Percentiles rank a stretch among this genome's conserved stretches.
phyloP scores from a whole-genome alignment of 139 green algal species.

The Pleodorina starrii region DNA sequence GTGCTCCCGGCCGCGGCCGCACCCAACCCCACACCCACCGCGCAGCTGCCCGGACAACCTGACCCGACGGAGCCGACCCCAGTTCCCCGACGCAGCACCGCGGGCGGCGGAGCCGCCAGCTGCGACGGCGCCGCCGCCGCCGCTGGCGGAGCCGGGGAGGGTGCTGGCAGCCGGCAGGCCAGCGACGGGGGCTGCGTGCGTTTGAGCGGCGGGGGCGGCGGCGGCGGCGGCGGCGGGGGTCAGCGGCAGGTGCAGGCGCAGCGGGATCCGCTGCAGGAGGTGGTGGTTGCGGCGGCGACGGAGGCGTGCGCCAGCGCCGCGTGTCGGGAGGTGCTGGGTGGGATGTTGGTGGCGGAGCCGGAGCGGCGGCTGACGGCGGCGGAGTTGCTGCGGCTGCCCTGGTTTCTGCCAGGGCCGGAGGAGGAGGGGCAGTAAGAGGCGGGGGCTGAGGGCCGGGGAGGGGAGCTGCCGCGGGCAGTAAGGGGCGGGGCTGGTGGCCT shows the following conservation, averaged over 20 bases:
- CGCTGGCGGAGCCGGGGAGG: too few relatives aligned
- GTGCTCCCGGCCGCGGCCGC: too few relatives aligned
- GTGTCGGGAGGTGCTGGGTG: slow-evolving; percentile 24
- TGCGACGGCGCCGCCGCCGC: not conserved
- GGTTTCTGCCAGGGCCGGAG: not conserved
- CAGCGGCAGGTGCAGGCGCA: too few relatives aligned
- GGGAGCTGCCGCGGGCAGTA: too few relatives aligned
- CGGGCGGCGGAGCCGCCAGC: too few relatives aligned
- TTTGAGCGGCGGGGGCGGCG: not conserved
- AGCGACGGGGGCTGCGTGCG: not conserved
- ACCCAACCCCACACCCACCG: too few relatives aligned
- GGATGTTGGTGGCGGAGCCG: slow-evolving; percentile 18
- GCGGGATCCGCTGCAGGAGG: not conserved
- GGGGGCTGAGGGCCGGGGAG: too few relatives aligned
- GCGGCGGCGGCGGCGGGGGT: too few relatives aligned
- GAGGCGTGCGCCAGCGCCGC: not conserved
- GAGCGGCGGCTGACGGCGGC: not conserved
- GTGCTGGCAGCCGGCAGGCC: not conserved
- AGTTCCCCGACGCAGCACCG: not conserved
- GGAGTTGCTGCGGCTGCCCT: slow-evolving; percentile 38
- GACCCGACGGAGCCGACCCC: too few relatives aligned
- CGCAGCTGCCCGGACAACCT: too few relatives aligned
- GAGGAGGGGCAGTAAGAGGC: not conserved
- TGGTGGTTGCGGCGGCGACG: slow-evolving; percentile 10
- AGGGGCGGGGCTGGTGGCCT: too few relatives aligned